Conservation (phyloP, 1,284 basidiomycete genomes). For the Apiotrichum montevideense region DNA sequence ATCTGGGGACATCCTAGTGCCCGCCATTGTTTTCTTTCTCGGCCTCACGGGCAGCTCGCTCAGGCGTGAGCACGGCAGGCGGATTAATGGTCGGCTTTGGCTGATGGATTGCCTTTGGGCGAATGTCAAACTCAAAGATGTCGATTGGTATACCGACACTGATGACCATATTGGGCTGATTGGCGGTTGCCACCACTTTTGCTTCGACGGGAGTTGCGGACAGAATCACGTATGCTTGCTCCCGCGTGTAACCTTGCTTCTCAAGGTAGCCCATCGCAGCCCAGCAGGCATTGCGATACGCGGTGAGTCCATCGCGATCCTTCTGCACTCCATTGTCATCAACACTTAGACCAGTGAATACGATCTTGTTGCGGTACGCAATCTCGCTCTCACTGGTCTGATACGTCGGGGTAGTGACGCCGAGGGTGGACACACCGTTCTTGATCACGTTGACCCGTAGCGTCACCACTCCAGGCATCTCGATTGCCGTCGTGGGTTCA, state of each 20-base stretch:
- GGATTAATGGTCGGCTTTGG: background rate
- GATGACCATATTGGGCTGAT: conserved; percentile 28
- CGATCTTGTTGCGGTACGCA: conserved; percentile 20
- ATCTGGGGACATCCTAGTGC: background rate
- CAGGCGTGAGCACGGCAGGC: background rate
- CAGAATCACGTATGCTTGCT: conserved; percentile 68
- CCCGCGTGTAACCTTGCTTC: conserved; percentile 44
- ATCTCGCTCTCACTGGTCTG: conserved; percentile 21
- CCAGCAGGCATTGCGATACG: conserved; percentile 70
- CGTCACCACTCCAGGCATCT: conserved; percentile 64
- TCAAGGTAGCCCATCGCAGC: conserved; percentile 66
- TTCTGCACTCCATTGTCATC: conserved; percentile 19
- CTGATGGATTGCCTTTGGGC: conserved; percentile 2
- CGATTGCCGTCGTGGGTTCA: conserved; percentile 47
- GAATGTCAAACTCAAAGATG: conserved; percentile 32
- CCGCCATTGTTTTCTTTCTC: background rate
- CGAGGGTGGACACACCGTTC: conserved; percentile 66
- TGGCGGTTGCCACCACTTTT: conserved; percentile 27
- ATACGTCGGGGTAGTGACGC: conserved; percentile 67
- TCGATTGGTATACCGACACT: conserved; percentile 25
- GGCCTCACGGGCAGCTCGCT: background rate
- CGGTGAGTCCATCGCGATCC: conserved; percentile 4
- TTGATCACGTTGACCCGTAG: conserved; percentile 63
- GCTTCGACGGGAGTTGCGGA: conserved; percentile 57
- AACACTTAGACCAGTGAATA: conserved; percentile 26